Conservation (phyloP, 176 grass and related monocot genomes). For the Rhynchospora breviuscula region DNA sequence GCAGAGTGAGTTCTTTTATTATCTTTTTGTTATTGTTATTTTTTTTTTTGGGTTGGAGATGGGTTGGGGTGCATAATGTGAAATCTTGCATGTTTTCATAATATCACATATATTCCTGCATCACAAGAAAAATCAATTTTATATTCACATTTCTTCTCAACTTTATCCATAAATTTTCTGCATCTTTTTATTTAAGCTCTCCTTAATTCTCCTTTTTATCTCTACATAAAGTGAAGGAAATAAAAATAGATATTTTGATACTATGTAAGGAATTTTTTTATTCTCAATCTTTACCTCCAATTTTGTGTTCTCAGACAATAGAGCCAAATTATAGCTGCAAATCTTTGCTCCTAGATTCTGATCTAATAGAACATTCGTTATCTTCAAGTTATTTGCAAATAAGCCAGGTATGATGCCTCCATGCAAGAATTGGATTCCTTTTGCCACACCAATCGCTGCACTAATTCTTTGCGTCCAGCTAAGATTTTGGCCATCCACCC, state of each 20-base stretch:
- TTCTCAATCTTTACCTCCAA: slow-evolving; percentile 36
- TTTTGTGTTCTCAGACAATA: slow-evolving; percentile 48
- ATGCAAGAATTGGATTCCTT: slow-evolving; percentile 90
- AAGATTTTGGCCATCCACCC: slow-evolving; percentile 54
- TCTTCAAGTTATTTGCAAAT: slow-evolving; percentile 74
- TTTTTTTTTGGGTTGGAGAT: neutral
- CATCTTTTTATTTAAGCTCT: neutral
- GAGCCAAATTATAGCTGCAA: slow-evolving; percentile 83
- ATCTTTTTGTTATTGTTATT: neutral
- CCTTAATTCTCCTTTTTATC: neutral
- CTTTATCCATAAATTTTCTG: neutral
- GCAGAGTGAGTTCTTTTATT: neutral
- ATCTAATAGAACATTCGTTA: slow-evolving; percentile 71
- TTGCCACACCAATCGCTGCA: slow-evolving; percentile 54
- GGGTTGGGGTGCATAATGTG: neutral
- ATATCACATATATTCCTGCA: neutral
- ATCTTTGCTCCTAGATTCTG: slow-evolving; percentile 80
- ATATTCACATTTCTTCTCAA: neutral
- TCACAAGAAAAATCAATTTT: neutral
- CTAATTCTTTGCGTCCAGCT: slow-evolving; percentile 68
- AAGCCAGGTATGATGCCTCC: slow-evolving; percentile 73
- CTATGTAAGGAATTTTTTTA: neutral
- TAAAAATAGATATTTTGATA: neutral
- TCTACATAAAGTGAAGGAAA: neutral
- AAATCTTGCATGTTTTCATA: neutral